Conservation (phyloP, 208 protist species). For the Leishmania martiniquensis region DNA sequence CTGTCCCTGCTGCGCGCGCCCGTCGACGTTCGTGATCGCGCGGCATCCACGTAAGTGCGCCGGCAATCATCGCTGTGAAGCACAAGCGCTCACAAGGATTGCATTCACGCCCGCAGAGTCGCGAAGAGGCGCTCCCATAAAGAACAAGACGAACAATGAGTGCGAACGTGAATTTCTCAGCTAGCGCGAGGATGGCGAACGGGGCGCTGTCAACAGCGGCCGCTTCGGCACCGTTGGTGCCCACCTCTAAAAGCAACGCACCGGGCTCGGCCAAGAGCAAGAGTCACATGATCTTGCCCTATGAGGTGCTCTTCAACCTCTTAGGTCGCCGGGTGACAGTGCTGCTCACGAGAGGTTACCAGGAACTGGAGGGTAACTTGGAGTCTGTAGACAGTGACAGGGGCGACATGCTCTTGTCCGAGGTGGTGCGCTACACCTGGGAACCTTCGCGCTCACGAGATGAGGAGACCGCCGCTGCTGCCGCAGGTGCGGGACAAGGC, state of each 20-base stretch:
- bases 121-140: background rate
- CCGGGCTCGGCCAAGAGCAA: conserved; percentile 17
- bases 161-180: conserved; percentile 36
- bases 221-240: background rate
- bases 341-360: conserved; percentile 50
- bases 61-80: background rate
- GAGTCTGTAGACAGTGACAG: conserved; percentile 69
- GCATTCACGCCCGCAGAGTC: background rate
- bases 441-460: background rate
- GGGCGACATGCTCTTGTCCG: conserved; percentile 70
- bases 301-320: conserved; percentile 71
- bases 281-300: conserved; percentile 63
- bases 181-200: background rate
- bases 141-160: conserved; percentile 23
- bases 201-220: background rate
- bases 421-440: conserved; percentile 72
- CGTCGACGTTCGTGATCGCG: background rate
- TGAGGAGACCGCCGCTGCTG: background rate
- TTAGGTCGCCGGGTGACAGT: conserved; percentile 74
- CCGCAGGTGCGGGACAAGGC: background rate
- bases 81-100: background rate
- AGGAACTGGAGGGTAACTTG: conserved; percentile 75
- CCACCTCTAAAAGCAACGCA: background rate
- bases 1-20: background rate
- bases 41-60: background rate